Conservation (phyloP, 1,139 yeast species). For the Hyphopichia burtonii region DNA sequence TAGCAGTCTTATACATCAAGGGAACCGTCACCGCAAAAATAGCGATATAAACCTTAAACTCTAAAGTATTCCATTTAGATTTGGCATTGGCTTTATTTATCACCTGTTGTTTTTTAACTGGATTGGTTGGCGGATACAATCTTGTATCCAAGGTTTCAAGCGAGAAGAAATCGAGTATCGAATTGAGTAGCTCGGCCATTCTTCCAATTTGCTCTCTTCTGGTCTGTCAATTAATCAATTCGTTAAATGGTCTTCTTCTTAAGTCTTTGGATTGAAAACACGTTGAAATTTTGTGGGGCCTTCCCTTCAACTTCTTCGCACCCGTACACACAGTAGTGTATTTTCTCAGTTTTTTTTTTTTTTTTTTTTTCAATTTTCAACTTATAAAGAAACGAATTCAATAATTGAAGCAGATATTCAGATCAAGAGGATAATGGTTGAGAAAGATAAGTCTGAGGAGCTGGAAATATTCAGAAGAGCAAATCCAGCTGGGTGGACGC, state of each 20-base stretch:
- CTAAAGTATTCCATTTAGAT: conserved; percentile 73
- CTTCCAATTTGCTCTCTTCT: background rate
- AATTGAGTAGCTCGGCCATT: conserved; percentile 14
- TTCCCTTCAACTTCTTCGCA: no score
- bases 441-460: conserved; percentile 3
- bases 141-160: conserved; percentile 79
- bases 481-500: conserved; percentile 80
- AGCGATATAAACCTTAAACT: conserved; percentile 65
- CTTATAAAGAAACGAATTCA: no score
- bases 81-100: conserved; percentile 43
- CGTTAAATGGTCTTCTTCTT: no score
- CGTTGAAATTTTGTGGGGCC: no score
- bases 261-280: no score
- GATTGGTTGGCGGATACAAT: conserved; percentile 53
- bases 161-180: conserved; percentile 52
- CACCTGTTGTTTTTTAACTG: conserved; percentile 40
- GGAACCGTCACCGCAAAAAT: conserved; percentile 74
- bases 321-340: no score
- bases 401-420: no score
- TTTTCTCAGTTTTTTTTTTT: background rate
- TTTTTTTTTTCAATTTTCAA: background rate
- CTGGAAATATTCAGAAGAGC: conserved; percentile 51
- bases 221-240: background rate
- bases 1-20: conserved; percentile 74
- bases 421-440: background rate